phyloP scores from a whole-genome alignment of 2,329 filamentous ascomycete species.

The Zalaria obscura region DNA sequence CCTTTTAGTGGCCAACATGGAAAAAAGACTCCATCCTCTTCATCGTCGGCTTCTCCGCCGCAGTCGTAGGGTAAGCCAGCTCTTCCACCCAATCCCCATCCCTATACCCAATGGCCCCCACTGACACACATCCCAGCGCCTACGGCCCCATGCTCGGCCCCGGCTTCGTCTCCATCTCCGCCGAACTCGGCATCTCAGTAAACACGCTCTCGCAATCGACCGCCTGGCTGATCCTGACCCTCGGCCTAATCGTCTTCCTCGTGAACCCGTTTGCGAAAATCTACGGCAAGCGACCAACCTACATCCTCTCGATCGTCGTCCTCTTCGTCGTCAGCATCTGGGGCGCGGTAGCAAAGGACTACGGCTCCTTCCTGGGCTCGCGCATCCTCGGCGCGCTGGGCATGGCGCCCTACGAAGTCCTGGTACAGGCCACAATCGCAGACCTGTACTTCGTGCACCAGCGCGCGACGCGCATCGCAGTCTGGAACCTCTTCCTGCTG shows the following conservation, averaged over 20 bases:
- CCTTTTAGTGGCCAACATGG: slow-evolving; percentile 26
- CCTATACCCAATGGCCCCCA: too few species aligned
- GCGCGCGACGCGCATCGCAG: slow-evolving; percentile 21
- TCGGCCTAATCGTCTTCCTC: slow-evolving; percentile 32
- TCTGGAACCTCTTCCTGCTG: slow-evolving; percentile 26
- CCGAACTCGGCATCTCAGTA: slow-evolving; percentile 28
- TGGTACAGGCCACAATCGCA: slow-evolving; percentile 37
- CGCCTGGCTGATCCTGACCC: slow-evolving; percentile 34
- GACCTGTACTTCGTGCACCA: slow-evolving; percentile 33
- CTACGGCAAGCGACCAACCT: slow-evolving; percentile 36
- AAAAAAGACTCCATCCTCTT: slow-evolving; percentile 31
- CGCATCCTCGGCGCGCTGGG: slow-evolving; percentile 32
- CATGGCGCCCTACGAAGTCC: slow-evolving; percentile 28
- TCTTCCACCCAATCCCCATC: too few species aligned
- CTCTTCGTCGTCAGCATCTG: slow-evolving; percentile 36
- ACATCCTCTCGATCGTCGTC: slow-evolving; percentile 31
- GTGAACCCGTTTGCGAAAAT: slow-evolving; percentile 39
- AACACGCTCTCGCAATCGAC: slow-evolving; percentile 31
- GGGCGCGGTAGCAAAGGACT: slow-evolving; percentile 22
- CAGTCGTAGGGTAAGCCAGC: slow-evolving; percentile 22
- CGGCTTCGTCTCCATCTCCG: slow-evolving; percentile 33
- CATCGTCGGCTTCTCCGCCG: slow-evolving; percentile 31
- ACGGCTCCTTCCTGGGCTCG: slow-evolving; percentile 16
- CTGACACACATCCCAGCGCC: slow-evolving; percentile 15
- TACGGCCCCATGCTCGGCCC: slow-evolving; percentile 39